phyloP scores from a whole-genome alignment of 2,329 filamentous ascomycete species.

The Knufia petricola region DNA sequence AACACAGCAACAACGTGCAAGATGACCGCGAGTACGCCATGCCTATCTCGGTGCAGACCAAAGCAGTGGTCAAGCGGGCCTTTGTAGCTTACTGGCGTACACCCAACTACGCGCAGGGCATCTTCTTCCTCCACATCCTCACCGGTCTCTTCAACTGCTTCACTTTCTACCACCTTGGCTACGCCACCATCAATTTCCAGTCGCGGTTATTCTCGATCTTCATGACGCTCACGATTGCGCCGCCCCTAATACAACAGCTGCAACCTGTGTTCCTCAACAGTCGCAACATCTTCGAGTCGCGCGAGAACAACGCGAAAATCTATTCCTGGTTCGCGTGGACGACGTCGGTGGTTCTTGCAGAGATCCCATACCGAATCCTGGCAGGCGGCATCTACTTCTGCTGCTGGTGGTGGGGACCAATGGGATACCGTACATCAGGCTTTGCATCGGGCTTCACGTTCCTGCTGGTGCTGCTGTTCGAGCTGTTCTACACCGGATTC shows the following conservation, averaged over 20 bases:
- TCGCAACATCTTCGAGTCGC: slow-evolving; percentile 57
- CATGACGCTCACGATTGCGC: slow-evolving; percentile 64
- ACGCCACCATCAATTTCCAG: slow-evolving; percentile 54
- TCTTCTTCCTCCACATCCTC: slow-evolving; percentile 52
- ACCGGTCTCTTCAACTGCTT: slow-evolving; percentile 61
- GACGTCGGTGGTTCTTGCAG: slow-evolving; percentile 55
- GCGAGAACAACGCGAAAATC: slow-evolving; percentile 69
- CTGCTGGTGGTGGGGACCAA: slow-evolving; percentile 54
- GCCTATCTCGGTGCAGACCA: slow-evolving; percentile 46
- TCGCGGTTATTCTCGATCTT: slow-evolving; percentile 67
- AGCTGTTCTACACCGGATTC: slow-evolving; percentile 42
- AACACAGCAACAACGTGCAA: slow-evolving; percentile 32
- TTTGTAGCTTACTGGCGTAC: slow-evolving; percentile 58
- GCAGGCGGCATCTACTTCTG: slow-evolving; percentile 56
- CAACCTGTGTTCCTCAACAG: slow-evolving; percentile 62
- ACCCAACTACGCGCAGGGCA: slow-evolving; percentile 52
- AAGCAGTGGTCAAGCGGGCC: slow-evolving; percentile 46
- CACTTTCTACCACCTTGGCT: slow-evolving; percentile 56
- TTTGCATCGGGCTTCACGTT: slow-evolving; percentile 45
- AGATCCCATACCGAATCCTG: slow-evolving; percentile 60
- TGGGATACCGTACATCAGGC: slow-evolving; percentile 45
- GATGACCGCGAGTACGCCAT: slow-evolving; percentile 56
- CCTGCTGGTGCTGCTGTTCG: slow-evolving; percentile 57
- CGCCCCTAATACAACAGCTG: slow-evolving; percentile 66
- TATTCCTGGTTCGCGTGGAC: slow-evolving; percentile 68